Evolutionary conservation across 2,329 filamentous ascomycete species (phyloP), one percentile per base, ranked within the genome.

Genomic region (Clonostachys byssicola): DNA sequence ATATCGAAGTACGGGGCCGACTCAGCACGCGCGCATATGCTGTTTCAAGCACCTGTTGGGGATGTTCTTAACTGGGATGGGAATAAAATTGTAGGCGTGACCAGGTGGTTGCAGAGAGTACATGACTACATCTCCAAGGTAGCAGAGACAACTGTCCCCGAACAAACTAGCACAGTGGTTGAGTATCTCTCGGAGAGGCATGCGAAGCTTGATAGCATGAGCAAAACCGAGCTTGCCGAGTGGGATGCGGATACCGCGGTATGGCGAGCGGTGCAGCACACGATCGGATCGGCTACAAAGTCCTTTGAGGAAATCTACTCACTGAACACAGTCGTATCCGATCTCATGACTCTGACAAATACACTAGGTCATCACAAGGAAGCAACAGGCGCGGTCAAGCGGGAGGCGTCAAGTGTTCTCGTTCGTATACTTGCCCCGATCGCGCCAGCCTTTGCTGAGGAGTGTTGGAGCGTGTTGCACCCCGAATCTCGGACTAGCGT

Each of bases 61-160:
- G 90, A 95, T 48, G 80, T 94, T 2, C 77, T 96, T 2, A 88
- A 94, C 62, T 96, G 91, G 90, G 89, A 95, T 46, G 88, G 89
- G 59, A 72, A 77, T 39, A 92, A 91, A 63, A 92, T 96, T 44
- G 72, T 83, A 1, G 91, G 91, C 3, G 80, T 95, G 16, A 86
- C 88, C 44, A 80, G 91, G 45, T 96, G 91, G 91, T 75, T 95
- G 14, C 73, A 75, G 5, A 78, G 87, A 17, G 61, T 95, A 14
- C 71, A 84, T 62, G 23, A 30, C 23, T 30, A 30, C 10, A 30
- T 30, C 23, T 80, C 83, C 41, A 67, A 86, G 34, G 75, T 85
- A 6, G 49, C 23, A 7, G 53, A 52, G 44, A 23, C 47, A 12
- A 16, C 17, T 17, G 9, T 9, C 23, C 23, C 23, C 9, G 23